Conservation (phyloP, 805 yeast genomes). For the Saturnispora kantuleensis region DNA sequence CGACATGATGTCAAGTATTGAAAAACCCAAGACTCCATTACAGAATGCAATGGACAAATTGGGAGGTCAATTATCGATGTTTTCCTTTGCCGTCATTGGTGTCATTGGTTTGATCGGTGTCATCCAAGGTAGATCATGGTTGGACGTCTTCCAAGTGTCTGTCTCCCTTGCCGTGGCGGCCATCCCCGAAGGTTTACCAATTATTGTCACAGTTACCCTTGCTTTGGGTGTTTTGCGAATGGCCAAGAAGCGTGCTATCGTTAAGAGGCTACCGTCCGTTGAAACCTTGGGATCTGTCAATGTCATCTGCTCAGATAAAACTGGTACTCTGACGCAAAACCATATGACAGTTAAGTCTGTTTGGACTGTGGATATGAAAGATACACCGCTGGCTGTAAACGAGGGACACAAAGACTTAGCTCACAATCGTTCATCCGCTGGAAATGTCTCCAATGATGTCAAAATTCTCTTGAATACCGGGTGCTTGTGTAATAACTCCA, state of each 20-base stretch:
- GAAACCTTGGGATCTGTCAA: conserved; percentile 93
- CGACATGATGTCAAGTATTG: conserved; percentile 90
- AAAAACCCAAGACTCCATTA: conserved; percentile 95
- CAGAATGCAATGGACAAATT: conserved; percentile 92
- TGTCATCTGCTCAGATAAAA: conserved; percentile 86
- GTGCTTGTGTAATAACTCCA: conserved; percentile 66
- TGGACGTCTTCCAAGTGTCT: conserved; percentile 96
- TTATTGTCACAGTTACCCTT: conserved; percentile 92
- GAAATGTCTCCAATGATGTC: conserved; percentile 45
- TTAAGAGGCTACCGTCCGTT: conserved; percentile 86
- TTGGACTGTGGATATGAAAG: conserved; percentile 62
- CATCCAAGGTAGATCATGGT: conserved; percentile 87
- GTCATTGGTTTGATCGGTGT: conserved; percentile 86
- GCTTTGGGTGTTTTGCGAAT: conserved; percentile 94
- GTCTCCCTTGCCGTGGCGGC: conserved; percentile 98
- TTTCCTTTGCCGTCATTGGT: conserved; percentile 83
- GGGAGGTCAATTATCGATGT: conserved; percentile 80
- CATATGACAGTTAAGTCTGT: conserved; percentile 82
- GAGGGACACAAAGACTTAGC: not conserved
- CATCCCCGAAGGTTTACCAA: conserved; percentile 97
- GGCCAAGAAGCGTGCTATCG: conserved; percentile 93
- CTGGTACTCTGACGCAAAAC: conserved; percentile 83
- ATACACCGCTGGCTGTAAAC: conserved; percentile 5
- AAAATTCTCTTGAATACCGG: conserved; percentile 51
- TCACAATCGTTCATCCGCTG: conserved; percentile 32